Conservation (phyloP, 306 rosid genomes). For the Vachellia collinsii region DNA sequence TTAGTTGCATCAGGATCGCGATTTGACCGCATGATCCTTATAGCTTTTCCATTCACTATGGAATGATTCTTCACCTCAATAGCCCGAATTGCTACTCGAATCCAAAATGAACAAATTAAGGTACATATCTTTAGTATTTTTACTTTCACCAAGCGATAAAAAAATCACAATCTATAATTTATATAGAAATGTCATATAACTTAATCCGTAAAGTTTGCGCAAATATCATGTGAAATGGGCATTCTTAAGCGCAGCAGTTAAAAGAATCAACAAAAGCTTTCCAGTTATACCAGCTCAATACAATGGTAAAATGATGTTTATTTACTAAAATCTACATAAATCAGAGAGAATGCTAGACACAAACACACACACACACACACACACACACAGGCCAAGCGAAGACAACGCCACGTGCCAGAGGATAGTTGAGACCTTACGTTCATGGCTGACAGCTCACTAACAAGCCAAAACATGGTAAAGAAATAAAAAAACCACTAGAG, state of each 20-base stretch:
- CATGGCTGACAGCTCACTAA: background rate
- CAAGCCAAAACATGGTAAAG: background rate
- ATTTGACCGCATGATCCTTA: constrained; percentile 84
- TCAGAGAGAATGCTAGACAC: background rate
- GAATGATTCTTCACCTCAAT: constrained; percentile 69
- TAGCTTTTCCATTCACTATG: constrained; percentile 62
- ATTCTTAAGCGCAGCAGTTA: background rate
- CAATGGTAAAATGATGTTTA: background rate
- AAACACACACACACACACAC: no score
- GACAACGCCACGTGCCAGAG: background rate
- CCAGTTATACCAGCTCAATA: background rate
- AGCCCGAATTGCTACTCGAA: constrained; percentile 59
- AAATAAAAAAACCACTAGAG: constrained; percentile 10
- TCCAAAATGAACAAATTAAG: constrained; percentile 25
- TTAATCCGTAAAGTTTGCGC: background rate
- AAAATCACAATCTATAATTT: background rate
- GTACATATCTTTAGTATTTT: background rate
- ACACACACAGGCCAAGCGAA: no score
- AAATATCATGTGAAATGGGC: background rate
- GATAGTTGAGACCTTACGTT: background rate
- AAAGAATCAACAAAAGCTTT: background rate
- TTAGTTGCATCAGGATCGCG: constrained; percentile 79
- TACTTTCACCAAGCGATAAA: background rate
- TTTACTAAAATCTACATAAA: background rate
- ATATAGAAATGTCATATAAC: background rate